phyloP scores from a whole-genome alignment of 1,284 basidiomycete species.

The Pseudozyma hubeiensis region DNA sequence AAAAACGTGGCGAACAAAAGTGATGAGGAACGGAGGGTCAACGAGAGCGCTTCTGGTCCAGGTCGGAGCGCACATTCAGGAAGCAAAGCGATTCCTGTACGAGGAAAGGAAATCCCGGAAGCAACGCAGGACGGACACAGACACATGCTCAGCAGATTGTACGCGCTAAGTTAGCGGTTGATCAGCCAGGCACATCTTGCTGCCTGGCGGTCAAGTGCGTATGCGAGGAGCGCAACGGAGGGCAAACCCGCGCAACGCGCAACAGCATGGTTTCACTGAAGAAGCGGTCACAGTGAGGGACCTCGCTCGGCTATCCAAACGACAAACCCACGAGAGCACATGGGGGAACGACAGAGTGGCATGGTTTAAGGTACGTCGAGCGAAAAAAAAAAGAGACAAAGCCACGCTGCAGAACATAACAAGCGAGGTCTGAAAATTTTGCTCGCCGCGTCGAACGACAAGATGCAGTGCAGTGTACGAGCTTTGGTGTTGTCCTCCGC shows the following conservation, averaged over 20 bases:
- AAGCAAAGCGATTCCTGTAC: background rate
- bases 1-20: conserved; percentile 9
- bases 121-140: background rate
- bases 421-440: no score
- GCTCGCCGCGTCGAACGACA: no score
- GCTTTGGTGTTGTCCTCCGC: no score
- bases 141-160: no score
- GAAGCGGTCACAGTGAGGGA: background rate
- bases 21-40: background rate
- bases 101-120: conserved; percentile 1
- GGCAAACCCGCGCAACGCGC: no score
- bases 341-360: background rate
- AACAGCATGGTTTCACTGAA: no score
- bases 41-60: background rate
- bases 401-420: no score
- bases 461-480: no score
- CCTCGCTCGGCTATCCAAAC: conserved; percentile 9
- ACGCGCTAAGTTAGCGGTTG: background rate
- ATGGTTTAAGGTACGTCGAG: conserved; percentile 1
- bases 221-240: no score
- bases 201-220: background rate
- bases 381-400: conserved; percentile 3
- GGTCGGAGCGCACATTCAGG: background rate
- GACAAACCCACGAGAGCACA: conserved; percentile 18
- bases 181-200: conserved; percentile 2